These are phyloP conservation scores for Lactarius quietus DNA, from an alignment of 768 basidiomycete species.

Conservation along the genomic window DNA sequence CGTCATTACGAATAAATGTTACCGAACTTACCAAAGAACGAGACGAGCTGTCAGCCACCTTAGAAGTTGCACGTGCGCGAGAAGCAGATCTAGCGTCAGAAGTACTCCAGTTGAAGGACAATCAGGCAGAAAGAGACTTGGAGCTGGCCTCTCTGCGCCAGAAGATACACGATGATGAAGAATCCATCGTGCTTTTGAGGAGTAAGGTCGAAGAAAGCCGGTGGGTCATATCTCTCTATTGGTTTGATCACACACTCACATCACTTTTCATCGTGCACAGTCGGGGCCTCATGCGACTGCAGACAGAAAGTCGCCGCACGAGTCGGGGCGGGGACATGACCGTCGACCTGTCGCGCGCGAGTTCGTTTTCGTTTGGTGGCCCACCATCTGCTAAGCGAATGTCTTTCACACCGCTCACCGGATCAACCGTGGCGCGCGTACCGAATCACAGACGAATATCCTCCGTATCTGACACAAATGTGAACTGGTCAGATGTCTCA, in stretches of 20 bases:
- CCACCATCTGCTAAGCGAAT: slow-evolving; percentile 63
- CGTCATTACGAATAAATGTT: slow-evolving; percentile 64
- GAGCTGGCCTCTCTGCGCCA: slow-evolving; percentile 29
- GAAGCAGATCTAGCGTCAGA: slow-evolving; percentile 63
- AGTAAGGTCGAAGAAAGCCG: slow-evolving; percentile 88
- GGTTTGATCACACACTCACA: slow-evolving; percentile 3
- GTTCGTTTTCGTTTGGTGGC: slow-evolving; percentile 36
- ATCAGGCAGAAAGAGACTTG: slow-evolving; percentile 39
- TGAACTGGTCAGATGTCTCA: slow-evolving; percentile 34
- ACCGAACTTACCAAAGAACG: slow-evolving; percentile 65
- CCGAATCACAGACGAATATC: slow-evolving; percentile 63
- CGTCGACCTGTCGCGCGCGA: slow-evolving; percentile 55
- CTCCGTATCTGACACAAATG: slow-evolving; percentile 58
- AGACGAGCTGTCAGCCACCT: slow-evolving; percentile 55
- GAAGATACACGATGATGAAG: slow-evolving; percentile 61
- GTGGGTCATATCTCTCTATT: slow-evolving; percentile 37
- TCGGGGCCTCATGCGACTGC: slow-evolving; percentile 82
- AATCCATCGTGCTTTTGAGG: slow-evolving; percentile 69
- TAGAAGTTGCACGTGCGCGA: slow-evolving; percentile 48
- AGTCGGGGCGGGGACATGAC: slow-evolving; percentile 47
- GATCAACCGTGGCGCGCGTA: slow-evolving; percentile 43
- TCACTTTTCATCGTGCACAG: slow-evolving; percentile 36
- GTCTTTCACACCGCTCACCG: slow-evolving; percentile 71
- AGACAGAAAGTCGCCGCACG: slow-evolving; percentile 68
- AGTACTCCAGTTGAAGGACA: slow-evolving; percentile 61